phyloP scores from a whole-genome alignment of 2,329 filamentous ascomycete species.

The Aureobasidium leucospermi region DNA sequence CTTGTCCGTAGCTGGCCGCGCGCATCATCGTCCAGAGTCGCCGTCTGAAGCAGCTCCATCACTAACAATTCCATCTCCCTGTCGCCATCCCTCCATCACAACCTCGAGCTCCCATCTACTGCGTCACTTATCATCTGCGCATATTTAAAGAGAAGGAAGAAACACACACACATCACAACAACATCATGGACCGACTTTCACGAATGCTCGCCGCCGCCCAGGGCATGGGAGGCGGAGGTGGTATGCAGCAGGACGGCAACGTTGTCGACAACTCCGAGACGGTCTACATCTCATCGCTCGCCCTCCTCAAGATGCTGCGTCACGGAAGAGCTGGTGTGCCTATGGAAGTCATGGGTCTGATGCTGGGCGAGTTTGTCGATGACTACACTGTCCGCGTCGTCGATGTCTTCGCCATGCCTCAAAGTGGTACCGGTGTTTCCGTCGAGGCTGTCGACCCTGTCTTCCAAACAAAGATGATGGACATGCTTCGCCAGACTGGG shows the following conservation, averaged over 20 bases:
- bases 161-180: background rate
- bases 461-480: constrained; percentile 99
- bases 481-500: constrained; percentile 96
- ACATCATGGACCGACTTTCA: constrained; percentile 79
- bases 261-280: constrained; percentile 99
- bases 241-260: constrained; percentile 65
- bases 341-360: constrained; percentile 99
- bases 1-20: background rate
- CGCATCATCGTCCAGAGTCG: constrained; percentile 5
- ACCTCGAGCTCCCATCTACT: background rate
- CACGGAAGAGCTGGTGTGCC: constrained; percentile 95
- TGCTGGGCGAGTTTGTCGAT: constrained; percentile 97
- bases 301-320: constrained; percentile 95
- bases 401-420: constrained; percentile 98
- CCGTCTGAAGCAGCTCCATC: background rate
- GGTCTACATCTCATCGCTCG: constrained; percentile 96
- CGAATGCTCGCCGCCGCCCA: constrained; percentile 73
- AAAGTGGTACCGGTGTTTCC: constrained; percentile 95
- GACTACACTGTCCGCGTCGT: constrained; percentile 98
- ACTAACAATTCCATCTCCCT: background rate
- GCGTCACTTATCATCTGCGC: background rate
- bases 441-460: constrained; percentile 98
- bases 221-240: constrained; percentile 54
- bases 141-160: background rate
- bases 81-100: background rate